A percentile compares a stretch with the other conserved stretches of the same genome.
Conservation (phyloP, 805 yeast species). For the Saturnispora serradocipensis region DNA sequence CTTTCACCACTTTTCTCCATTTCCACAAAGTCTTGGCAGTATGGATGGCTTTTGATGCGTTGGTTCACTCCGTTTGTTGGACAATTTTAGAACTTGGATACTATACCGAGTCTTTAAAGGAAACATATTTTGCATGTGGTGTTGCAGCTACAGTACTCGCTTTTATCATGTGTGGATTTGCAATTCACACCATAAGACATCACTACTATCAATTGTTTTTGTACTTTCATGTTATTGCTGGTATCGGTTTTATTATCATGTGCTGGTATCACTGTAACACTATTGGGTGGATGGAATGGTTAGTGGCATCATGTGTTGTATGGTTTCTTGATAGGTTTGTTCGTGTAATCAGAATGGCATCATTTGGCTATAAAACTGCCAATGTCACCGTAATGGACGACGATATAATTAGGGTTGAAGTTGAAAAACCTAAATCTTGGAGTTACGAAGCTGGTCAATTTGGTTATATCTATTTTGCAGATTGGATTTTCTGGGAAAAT, state of each 20-base stretch:
- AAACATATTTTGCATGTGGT: conserved; percentile 24
- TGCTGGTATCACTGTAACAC: conserved; percentile 48
- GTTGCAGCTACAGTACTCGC: conserved; percentile 34
- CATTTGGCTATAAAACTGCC: conserved; percentile 20
- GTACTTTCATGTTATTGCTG: conserved; percentile 46
- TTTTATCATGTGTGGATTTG: conserved; percentile 38
- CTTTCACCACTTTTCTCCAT: conserved; percentile 34
- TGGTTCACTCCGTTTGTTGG: conserved; percentile 33
- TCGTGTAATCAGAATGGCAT: conserved; percentile 27
- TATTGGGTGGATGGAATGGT: conserved; percentile 28
- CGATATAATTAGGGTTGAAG: conserved; percentile 7
- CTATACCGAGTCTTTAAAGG: conserved; percentile 5
- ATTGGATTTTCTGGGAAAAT: conserved; percentile 52
- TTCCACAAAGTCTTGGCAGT: conserved; percentile 64
- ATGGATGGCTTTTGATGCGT: conserved; percentile 30
- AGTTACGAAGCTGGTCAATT: conserved; percentile 45
- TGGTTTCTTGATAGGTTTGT: conserved; percentile 46
- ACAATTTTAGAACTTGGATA: conserved; percentile 16
- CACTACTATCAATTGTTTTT: conserved; percentile 51
- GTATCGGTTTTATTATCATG: conserved; percentile 40
- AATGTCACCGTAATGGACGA: conserved; percentile 5
- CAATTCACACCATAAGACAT: conserved; percentile 43
- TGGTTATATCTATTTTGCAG: conserved; percentile 47
- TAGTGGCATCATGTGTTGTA: conserved; percentile 33
- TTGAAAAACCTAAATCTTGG: conserved; percentile 26